A percentile compares a stretch with the other conserved stretches of the same genome.
Conservation (phyloP, 805 yeast species). For the Candida anglica region DNA sequence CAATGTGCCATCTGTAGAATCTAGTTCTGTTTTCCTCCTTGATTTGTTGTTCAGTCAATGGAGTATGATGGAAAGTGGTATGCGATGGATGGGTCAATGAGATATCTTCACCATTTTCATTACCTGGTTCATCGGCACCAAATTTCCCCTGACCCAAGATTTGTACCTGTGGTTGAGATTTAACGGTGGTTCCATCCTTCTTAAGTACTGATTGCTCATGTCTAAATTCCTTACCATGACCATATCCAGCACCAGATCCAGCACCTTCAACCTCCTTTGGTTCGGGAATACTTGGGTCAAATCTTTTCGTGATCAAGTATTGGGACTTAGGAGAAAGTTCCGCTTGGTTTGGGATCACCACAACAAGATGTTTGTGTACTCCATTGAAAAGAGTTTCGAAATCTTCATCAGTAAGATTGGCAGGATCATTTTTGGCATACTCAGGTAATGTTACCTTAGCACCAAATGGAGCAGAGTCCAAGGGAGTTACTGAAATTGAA, state of each 20-base stretch:
- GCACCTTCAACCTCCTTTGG: slow-evolving; percentile 26
- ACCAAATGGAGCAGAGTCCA: slow-evolving; percentile 57
- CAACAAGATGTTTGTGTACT: slow-evolving; percentile 63
- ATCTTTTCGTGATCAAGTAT: slow-evolving; percentile 67
- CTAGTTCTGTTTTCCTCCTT: slow-evolving; percentile 61
- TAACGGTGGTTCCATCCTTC: slow-evolving; percentile 78
- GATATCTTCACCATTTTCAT: slow-evolving; percentile 58
- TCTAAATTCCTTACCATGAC: slow-evolving; percentile 73
- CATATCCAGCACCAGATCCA: slow-evolving; percentile 60
- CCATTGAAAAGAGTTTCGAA: slow-evolving; percentile 61
- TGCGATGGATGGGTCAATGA: slow-evolving; percentile 81
- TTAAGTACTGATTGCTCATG: slow-evolving; percentile 58
- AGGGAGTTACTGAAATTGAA: slow-evolving; percentile 34
- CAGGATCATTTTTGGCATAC: slow-evolving; percentile 68
- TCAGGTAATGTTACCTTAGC: slow-evolving; percentile 63
- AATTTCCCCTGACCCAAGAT: slow-evolving; percentile 81
- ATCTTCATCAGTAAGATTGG: slow-evolving; percentile 60
- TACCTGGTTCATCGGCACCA: slow-evolving; percentile 50
- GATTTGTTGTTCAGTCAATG: slow-evolving; percentile 61
- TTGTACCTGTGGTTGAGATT: slow-evolving; percentile 84
- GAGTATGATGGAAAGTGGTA: slow-evolving; percentile 68
- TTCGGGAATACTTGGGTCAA: slow-evolving; percentile 63
- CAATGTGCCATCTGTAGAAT: slow-evolving; percentile 93
- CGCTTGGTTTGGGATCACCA: slow-evolving; percentile 72
- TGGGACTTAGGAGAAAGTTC: slow-evolving; percentile 70